A percentile compares a stretch with the other conserved stretches of the same genome.
phyloP scores from a whole-genome alignment of 2,329 filamentous ascomycete genomes.

The Paraconiothyrium brasiliense region DNA sequence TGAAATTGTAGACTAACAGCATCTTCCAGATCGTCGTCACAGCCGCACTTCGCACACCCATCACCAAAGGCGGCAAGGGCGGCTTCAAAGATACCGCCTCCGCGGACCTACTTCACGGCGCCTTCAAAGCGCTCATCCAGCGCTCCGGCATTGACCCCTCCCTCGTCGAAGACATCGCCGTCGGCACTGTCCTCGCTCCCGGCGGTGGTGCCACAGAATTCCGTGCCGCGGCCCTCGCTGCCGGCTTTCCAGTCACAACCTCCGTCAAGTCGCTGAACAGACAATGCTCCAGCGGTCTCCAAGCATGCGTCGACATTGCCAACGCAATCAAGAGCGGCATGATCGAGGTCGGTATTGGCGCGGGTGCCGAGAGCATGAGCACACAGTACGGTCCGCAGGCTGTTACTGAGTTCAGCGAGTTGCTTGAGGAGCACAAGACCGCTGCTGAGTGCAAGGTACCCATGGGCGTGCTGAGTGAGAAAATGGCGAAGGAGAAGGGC shows the following conservation, averaged over 20 bases:
- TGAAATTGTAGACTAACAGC: slow-evolving; percentile 12
- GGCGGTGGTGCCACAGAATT: slow-evolving; percentile 97
- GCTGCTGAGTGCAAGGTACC: slow-evolving; percentile 96
- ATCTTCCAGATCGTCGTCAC: slow-evolving; percentile 78
- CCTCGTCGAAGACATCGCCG: slow-evolving; percentile 90
- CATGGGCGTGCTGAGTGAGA: slow-evolving; percentile 92
- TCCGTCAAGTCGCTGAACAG: slow-evolving; percentile 91
- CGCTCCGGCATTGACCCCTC: slow-evolving; percentile 88
- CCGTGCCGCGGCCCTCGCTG: slow-evolving; percentile 87
- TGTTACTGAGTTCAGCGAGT: slow-evolving; percentile 91
- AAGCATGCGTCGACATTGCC: slow-evolving; percentile 92
- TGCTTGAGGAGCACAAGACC: slow-evolving; percentile 81
- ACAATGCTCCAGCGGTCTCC: slow-evolving; percentile 92
- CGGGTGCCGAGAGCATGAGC: slow-evolving; percentile 97
- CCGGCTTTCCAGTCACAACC: slow-evolving; percentile 85
- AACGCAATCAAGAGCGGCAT: slow-evolving; percentile 91
- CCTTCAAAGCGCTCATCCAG: slow-evolving; percentile 81
- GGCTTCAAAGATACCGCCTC: slow-evolving; percentile 94
- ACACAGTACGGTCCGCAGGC: slow-evolving; percentile 88
- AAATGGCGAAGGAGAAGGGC: slow-evolving; percentile 88
- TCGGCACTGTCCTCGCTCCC: slow-evolving; percentile 89
- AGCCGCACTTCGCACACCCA: slow-evolving; percentile 86
- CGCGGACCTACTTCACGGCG: slow-evolving; percentile 84
- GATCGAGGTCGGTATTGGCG: slow-evolving; percentile 94
- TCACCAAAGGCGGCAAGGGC: slow-evolving; percentile 93